Conservation (phyloP, 257 asterid genomes). For the Cynanchum wilfordii region DNA sequence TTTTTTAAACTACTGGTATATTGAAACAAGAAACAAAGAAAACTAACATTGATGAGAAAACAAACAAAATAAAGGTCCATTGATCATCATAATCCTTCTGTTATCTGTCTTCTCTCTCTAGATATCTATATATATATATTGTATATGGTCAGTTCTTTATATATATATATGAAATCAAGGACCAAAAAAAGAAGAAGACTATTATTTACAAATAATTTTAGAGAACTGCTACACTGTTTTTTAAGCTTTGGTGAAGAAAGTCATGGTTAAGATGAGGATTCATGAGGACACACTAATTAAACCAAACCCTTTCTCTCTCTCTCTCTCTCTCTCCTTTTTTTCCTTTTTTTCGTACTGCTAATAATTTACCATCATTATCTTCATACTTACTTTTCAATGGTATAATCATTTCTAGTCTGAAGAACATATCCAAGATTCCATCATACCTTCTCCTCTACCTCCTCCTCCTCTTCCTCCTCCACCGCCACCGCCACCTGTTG, state of each 20-base stretch:
- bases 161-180: constrained; percentile 2
- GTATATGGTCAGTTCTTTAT: constrained; percentile 8
- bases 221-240: constrained; percentile 17
- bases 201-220: constrained; percentile 53
- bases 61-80: constrained; percentile 16
- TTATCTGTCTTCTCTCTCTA: neutral
- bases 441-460: constrained; percentile 47
- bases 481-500: neutral
- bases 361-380: constrained; percentile 22
- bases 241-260: constrained; percentile 29
- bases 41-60: constrained; percentile 13
- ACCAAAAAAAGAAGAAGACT: constrained; percentile 27
- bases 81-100: constrained; percentile 8
- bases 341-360: constrained; percentile 10
- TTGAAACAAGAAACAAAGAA: neutral
- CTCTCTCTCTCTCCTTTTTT: no score
- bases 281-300: constrained; percentile 13
- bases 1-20: neutral
- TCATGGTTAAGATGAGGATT: constrained; percentile 25
- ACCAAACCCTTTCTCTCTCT: neutral
- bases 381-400: constrained; percentile 26
- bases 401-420: constrained; percentile 54
- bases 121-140: neutral
- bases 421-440: constrained; percentile 68
- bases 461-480: neutral